phyloP scores from a whole-genome alignment of 495 filamentous ascomycete genomes.

The Thozetella sp. region DNA sequence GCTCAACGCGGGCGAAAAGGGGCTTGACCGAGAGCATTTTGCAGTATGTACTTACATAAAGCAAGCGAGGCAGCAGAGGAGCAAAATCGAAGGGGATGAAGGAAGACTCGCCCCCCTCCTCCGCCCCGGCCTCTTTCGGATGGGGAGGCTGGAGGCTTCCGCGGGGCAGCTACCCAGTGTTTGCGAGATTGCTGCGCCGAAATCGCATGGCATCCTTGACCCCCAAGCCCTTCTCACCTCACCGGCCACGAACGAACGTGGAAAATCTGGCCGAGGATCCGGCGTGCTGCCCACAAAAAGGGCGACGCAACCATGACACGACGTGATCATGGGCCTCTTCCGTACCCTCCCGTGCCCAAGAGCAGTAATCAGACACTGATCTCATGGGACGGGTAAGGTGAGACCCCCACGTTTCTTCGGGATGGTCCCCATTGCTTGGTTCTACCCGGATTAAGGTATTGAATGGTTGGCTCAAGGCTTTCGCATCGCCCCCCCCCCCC shows the following conservation, averaged over 20 bases:
- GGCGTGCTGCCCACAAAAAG: neutral
- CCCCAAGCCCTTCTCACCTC: no score
- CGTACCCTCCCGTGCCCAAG: neutral
- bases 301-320: no score
- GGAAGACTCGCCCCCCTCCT: no score
- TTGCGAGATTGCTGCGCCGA: no score
- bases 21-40: neutral
- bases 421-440: neutral
- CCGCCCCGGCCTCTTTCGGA: no score
- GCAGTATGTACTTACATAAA: no score
- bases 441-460: neutral
- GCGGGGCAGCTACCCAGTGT: no score
- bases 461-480: neutral
- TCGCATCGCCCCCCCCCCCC: neutral
- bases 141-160: no score
- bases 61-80: no score
- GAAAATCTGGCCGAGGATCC: neutral
- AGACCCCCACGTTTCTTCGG: slow-evolving; percentile 2
- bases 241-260: neutral
- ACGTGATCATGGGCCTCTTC: no score
- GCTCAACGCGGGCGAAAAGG: neutral
- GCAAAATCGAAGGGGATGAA: no score
- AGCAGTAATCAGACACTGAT: neutral
- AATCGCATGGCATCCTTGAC: no score
- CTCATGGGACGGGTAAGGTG: neutral